These are phyloP conservation scores for Immersiella caudata DNA, from an alignment of 495 filamentous ascomycete genomes.

Conservation along the genomic window DNA sequence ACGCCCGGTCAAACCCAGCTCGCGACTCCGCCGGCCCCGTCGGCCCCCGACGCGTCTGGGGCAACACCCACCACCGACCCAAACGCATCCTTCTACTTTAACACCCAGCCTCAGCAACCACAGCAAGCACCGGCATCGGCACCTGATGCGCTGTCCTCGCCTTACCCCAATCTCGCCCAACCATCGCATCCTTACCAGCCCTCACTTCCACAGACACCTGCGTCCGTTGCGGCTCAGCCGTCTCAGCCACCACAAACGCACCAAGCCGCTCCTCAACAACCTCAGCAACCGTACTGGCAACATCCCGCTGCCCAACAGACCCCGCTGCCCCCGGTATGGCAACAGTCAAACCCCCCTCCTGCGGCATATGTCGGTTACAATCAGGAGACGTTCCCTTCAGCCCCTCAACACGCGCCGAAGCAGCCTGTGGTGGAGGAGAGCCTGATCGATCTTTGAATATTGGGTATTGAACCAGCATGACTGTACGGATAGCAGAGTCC, in stretches of 20 bases:
- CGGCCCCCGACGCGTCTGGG: constrained; percentile 24
- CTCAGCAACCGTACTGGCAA: constrained; percentile 47
- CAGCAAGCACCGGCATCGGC: constrained; percentile 38
- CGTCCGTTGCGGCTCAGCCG: constrained; percentile 42
- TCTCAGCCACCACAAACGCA: constrained; percentile 41
- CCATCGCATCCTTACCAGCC: constrained; percentile 45
- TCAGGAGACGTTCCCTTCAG: constrained; percentile 67
- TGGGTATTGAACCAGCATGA: not conserved
- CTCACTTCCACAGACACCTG: constrained; percentile 47
- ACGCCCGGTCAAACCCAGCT: constrained; percentile 35
- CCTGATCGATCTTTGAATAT: constrained; percentile 75
- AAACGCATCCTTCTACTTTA: constrained; percentile 55
- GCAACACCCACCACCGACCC: constrained; percentile 47
- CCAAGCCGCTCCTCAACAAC: constrained; percentile 33
- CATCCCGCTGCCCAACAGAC: constrained; percentile 42
- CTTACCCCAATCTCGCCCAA: constrained; percentile 51
- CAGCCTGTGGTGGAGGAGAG: constrained; percentile 79
- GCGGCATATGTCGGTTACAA: constrained; percentile 59
- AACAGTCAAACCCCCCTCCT: constrained; percentile 32
- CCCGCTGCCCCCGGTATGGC: constrained; percentile 49
- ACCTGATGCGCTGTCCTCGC: constrained; percentile 42
- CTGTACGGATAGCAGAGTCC: not conserved
- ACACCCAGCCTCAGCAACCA: constrained; percentile 38
- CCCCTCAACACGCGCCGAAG: constrained; percentile 62
- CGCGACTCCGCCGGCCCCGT: constrained; percentile 25